These are phyloP conservation scores for Beauveria varroae DNA, from an alignment of 2,329 filamentous ascomycete genomes.

Conservation along the genomic window DNA sequence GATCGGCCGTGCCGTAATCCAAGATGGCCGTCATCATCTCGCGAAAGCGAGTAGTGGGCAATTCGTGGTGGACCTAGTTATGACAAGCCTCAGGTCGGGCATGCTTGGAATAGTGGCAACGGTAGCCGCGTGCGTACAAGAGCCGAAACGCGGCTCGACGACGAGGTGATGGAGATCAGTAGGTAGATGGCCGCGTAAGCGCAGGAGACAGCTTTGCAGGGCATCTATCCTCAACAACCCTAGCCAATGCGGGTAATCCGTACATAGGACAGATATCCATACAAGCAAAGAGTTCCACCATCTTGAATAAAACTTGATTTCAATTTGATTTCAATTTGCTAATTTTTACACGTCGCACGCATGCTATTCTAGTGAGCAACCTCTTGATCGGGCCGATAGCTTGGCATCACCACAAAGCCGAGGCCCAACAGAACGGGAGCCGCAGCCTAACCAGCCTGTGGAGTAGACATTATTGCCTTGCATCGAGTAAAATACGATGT, in stretches of 20 bases:
- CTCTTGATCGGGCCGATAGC: too few relatives aligned
- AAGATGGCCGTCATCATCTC: not conserved
- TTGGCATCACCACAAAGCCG: too few relatives aligned
- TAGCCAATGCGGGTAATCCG: not conserved
- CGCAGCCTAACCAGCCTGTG: too few relatives aligned
- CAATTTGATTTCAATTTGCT: not conserved
- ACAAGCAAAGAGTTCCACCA: not conserved
- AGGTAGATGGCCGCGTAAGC: not conserved
- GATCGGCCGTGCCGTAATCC: not conserved
- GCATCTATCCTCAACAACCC: not conserved
- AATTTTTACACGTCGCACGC: too few relatives aligned
- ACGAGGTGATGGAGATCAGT: not conserved
- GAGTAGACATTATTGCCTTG: too few relatives aligned
- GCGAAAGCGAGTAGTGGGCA: not conserved
- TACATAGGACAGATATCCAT: not conserved
- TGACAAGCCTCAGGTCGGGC: not conserved
- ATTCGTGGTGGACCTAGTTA: too few relatives aligned
- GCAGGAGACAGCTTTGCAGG: not conserved
- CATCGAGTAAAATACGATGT: too few relatives aligned
- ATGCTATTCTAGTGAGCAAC: too few relatives aligned
- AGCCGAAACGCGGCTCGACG: too few relatives aligned
- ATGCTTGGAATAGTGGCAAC: not conserved
- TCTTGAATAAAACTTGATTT: not conserved
- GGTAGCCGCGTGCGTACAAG: not conserved
- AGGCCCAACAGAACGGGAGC: too few relatives aligned